Evolutionary conservation across 306 rosid genomes (phyloP).

Genomic region (Ammopiptanthus mongolicus): DNA sequence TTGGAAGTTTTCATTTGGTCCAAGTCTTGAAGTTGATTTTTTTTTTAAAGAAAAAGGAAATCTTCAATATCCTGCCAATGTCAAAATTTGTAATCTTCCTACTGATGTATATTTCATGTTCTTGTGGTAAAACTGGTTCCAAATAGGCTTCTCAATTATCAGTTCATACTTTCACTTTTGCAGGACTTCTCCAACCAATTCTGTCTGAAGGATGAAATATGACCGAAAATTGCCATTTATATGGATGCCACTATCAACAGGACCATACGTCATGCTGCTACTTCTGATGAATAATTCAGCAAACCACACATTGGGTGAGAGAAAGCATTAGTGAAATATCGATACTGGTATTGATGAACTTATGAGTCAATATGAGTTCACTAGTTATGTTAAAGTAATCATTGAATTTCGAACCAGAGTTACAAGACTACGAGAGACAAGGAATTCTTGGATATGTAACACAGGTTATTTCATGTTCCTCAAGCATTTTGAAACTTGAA

Average conservation of each 20-base stretch:
- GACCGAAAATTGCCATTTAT: constrained; percentile 7
- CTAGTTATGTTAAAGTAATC: background rate
- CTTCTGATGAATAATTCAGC: constrained; percentile 21
- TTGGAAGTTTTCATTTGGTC: background rate
- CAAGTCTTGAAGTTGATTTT: background rate
- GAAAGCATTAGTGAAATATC: constrained; percentile 19
- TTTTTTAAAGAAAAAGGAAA: background rate
- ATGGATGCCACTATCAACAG: constrained; percentile 9
- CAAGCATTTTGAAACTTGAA: background rate
- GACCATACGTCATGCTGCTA: constrained; percentile 13
- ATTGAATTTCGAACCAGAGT: background rate
- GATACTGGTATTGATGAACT: background rate
- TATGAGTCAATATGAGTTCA: constrained; percentile 14
- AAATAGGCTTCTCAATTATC: constrained; percentile 23
- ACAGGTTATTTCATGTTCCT: background rate
- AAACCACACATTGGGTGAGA: background rate
- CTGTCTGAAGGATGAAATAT: constrained; percentile 23
- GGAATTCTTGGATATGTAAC: background rate
- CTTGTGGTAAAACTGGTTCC: constrained; percentile 12
- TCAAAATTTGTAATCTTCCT: background rate
- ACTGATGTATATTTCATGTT: constrained; percentile 21
- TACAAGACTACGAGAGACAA: background rate
- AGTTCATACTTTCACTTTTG: constrained; percentile 37
- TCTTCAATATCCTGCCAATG: background rate
- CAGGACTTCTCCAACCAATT: constrained; percentile 32